Conservation (phyloP, 257 asterid genomes). For the Gentiana dahurica region DNA sequence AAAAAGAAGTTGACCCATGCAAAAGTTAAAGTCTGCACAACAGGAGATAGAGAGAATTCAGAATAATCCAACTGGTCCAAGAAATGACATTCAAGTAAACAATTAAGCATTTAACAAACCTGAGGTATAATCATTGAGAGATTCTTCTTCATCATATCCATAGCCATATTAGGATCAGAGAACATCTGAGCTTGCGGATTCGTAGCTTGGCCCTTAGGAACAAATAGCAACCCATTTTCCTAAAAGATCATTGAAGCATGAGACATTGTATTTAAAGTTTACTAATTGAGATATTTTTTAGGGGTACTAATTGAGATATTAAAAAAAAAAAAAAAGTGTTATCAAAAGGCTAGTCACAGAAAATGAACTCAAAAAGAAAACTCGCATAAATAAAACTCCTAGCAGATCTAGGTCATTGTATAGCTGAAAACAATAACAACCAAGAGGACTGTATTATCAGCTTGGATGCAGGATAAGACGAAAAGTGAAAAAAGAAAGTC, state of each 20-base stretch:
- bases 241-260: slow-evolving; percentile 21
- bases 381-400: neutral
- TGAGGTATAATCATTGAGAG: slow-evolving; percentile 96
- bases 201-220: slow-evolving; percentile 85
- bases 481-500: no score
- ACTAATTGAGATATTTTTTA: no score
- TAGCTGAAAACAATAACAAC: neutral
- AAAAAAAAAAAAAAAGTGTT: no score
- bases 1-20: slow-evolving; percentile 98
- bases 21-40: slow-evolving; percentile 78
- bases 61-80: slow-evolving; percentile 5
- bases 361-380: neutral
- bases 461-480: no score
- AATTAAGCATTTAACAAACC: slow-evolving; percentile 29
- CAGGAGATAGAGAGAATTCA: slow-evolving; percentile 12
- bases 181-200: slow-evolving; percentile 98
- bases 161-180: slow-evolving; percentile 97
- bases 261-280: neutral
- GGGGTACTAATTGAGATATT: no score
- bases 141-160: slow-evolving; percentile 97
- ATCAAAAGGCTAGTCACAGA: neutral
- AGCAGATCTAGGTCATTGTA: no score
- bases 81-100: slow-evolving; percentile 4
- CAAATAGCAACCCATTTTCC: slow-evolving; percentile 79
- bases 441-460: neutral